Evolutionary conservation across 108 stramenopile species (phyloP).

Genomic region (Stephanodiscus minutulus): DNA sequence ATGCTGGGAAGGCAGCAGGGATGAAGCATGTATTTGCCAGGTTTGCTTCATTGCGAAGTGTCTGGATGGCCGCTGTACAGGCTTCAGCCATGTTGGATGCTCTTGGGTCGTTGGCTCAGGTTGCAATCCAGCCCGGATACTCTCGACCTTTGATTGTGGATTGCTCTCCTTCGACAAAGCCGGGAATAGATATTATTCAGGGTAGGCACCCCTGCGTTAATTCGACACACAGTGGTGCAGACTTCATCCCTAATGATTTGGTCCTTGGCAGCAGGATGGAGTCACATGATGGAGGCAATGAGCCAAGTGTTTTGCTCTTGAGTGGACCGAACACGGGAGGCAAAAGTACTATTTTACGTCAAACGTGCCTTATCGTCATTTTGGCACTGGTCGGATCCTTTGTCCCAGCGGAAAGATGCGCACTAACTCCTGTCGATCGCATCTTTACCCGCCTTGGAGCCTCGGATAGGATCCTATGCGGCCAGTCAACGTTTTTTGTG

Average conservation of each 20-base stretch:
- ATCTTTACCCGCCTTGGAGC: constrained; percentile 99
- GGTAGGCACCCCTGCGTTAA: constrained; percentile 97
- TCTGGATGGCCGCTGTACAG: constrained; percentile 90
- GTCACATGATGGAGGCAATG: constrained; percentile 20
- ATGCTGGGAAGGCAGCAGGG: constrained; percentile 83
- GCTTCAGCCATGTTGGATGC: constrained; percentile 93
- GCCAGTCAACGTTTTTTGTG: constrained; percentile 99
- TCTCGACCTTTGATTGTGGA: constrained; percentile 76
- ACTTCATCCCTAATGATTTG: constrained; percentile 97
- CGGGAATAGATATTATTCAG: constrained; percentile 74
- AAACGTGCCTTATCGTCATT: constrained; percentile 95
- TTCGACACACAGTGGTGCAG: constrained; percentile 64
- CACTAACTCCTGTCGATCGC: constrained; percentile 95
- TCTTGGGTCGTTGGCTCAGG: constrained; percentile 88
- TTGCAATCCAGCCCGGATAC: constrained; percentile 79
- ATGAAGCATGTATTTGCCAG: constrained; percentile 94
- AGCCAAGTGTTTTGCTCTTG: constrained; percentile 81
- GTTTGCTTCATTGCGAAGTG: constrained; percentile 82
- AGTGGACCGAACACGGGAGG: constrained; percentile 99
- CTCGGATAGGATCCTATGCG: constrained; percentile 96
- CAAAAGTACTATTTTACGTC: constrained; percentile 95
- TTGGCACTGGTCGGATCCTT: constrained; percentile 97
- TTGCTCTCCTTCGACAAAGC: constrained; percentile 54
- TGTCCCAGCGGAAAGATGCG: constrained; percentile 93
- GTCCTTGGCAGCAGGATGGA: constrained; percentile 56